phyloP scores from a whole-genome alignment of 2,329 filamentous ascomycete species.

The Pestalotiopsis sp. region DNA sequence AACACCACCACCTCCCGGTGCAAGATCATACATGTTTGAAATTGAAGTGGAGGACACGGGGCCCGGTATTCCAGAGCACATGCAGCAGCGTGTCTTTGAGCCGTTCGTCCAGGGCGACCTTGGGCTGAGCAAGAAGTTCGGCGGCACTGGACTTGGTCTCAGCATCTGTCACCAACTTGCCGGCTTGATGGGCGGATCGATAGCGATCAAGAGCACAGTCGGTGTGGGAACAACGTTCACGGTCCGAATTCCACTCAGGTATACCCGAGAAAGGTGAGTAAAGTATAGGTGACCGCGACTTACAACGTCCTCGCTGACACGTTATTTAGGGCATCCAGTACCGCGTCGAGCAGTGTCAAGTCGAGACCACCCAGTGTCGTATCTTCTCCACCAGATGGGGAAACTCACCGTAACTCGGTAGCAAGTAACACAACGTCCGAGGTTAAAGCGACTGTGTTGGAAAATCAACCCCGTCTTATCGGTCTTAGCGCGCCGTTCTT shows the following conservation, averaged over 20 bases:
- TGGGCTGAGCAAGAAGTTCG: constrained; percentile 84
- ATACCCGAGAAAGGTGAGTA: constrained; percentile 65
- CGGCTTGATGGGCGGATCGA: constrained; percentile 76
- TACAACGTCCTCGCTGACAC: constrained; percentile 10
- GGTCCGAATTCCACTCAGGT: constrained; percentile 79
- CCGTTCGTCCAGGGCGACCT: constrained; percentile 94
- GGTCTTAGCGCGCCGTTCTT: constrained; percentile 86
- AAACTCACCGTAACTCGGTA: constrained; percentile 33
- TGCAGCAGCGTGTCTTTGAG: constrained; percentile 85
- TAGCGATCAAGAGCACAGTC: constrained; percentile 69
- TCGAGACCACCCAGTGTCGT: constrained; percentile 50
- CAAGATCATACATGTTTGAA: constrained; percentile 73
- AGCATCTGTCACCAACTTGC: constrained; percentile 89
- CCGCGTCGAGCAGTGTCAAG: constrained; percentile 52
- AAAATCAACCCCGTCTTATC: constrained; percentile 74
- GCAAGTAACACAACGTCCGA: constrained; percentile 28
- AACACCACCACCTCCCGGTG: constrained; percentile 60
- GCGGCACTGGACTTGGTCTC: constrained; percentile 83
- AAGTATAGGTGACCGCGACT: neutral
- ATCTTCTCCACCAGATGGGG: constrained; percentile 40
- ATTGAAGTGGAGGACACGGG: constrained; percentile 89
- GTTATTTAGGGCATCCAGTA: constrained; percentile 47
- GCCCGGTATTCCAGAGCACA: constrained; percentile 75
- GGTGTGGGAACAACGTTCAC: constrained; percentile 79
- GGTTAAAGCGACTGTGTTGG: constrained; percentile 49